Conservation (phyloP, 2,329 filamentous ascomycete genomes). For the Pestalotiopsis sp. region DNA sequence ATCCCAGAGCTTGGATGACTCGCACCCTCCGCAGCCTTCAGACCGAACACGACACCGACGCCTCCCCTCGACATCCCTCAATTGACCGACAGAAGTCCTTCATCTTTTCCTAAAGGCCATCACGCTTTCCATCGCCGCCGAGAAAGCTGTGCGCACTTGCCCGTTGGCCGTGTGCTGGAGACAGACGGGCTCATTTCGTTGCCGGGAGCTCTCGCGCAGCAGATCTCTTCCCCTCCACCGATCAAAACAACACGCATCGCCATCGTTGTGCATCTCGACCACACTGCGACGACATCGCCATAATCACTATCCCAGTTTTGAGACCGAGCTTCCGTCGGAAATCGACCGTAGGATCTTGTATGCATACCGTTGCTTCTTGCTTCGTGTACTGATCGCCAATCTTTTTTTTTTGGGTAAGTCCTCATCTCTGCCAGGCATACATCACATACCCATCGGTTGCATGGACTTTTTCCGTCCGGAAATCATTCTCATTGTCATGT, state of each 20-base stretch:
- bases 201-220: background rate
- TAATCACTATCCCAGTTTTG: conserved; percentile 19
- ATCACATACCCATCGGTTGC: too few relatives aligned
- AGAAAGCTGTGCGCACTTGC: background rate
- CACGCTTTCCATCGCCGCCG: background rate
- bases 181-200: background rate
- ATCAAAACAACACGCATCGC: background rate
- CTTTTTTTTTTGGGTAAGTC: conserved; percentile 30
- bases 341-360: conserved; percentile 38
- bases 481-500: background rate
- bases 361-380: conserved; percentile 41
- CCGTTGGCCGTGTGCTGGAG: background rate
- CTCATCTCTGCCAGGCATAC: background rate
- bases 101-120: background rate
- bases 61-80: background rate
- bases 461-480: background rate
- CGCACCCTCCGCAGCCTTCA: background rate
- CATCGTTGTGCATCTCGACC: conserved; percentile 4
- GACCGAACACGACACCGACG: background rate
- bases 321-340: conserved; percentile 22
- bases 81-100: background rate
- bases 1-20: background rate
- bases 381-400: conserved; percentile 31
- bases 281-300: background rate
- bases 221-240: background rate